Conservation (phyloP, 331 rosid genomes). For the Rosa hybrid region DNA sequence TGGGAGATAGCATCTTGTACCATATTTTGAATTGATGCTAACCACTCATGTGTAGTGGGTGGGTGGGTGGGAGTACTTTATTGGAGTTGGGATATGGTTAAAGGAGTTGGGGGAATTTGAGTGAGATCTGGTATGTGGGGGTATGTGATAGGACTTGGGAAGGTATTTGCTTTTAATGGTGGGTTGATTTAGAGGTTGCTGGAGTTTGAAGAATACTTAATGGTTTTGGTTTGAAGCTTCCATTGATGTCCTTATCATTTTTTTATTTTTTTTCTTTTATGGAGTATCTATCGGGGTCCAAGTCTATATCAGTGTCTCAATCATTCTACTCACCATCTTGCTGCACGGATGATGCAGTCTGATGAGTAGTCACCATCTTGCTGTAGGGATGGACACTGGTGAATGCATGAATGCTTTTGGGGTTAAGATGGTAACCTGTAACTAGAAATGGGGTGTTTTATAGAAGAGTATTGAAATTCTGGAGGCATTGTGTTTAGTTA, state of each 20-base stretch:
- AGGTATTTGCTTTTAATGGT: constrained; percentile 24
- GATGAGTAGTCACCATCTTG: neutral
- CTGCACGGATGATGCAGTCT: neutral
- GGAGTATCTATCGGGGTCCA: neutral
- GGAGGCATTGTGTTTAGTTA: neutral
- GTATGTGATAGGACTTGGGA: constrained; percentile 27
- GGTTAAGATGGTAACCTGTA: neutral
- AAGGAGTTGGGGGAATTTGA: constrained; percentile 14
- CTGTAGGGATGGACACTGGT: neutral
- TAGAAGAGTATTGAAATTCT: neutral
- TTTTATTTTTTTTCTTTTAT: neutral
- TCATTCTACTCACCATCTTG: neutral
- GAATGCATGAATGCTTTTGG: neutral
- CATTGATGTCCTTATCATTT: neutral
- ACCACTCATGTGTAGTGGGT: constrained; percentile 25
- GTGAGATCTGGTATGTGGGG: constrained; percentile 29
- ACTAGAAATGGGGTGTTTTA: neutral
- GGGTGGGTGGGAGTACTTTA: constrained; percentile 26
- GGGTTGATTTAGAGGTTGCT: constrained; percentile 14
- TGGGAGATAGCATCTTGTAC: neutral
- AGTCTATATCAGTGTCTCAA: neutral
- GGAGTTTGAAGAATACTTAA: constrained; percentile 16
- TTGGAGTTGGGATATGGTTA: constrained; percentile 6
- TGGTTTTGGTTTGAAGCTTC: constrained; percentile 14
- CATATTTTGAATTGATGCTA: constrained; percentile 27